These are phyloP conservation scores for Colletotrichum sp. DNA, from an alignment of 2,329 filamentous ascomycete species.

Conservation along the genomic window DNA sequence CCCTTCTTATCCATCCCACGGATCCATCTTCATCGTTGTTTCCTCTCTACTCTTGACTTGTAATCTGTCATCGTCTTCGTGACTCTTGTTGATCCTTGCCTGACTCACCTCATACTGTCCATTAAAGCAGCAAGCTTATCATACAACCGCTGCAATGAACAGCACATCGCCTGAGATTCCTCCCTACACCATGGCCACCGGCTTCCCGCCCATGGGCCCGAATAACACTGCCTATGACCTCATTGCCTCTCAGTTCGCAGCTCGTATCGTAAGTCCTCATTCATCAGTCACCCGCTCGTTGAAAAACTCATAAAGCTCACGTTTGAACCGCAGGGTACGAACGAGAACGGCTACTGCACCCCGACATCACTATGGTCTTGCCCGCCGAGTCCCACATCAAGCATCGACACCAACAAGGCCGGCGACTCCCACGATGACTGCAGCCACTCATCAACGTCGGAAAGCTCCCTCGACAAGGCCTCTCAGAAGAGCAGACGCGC, in stretches of 20 bases:
- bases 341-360: slow-evolving; percentile 12
- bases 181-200: not conserved
- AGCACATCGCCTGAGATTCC: not conserved
- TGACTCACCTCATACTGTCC: not conserved
- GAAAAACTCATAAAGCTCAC: not conserved
- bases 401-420: slow-evolving; percentile 8
- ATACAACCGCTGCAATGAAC: not conserved
- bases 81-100: not conserved
- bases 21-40: not conserved
- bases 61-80: not conserved
- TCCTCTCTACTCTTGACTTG: not conserved
- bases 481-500: slow-evolving; percentile 11
- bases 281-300: not conserved
- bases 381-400: slow-evolving; percentile 13
- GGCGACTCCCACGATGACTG: slow-evolving; percentile 7
- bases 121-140: not conserved
- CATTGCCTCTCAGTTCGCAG: slow-evolving; percentile 18
- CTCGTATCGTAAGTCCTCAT: not conserved
- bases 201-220: not conserved
- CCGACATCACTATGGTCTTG: slow-evolving; percentile 14
- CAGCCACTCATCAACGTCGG: not conserved
- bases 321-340: not conserved
- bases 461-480: not conserved
- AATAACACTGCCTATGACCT: slow-evolving; percentile 1
- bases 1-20: not conserved